Conservation (phyloP, 2,329 filamentous ascomycete genomes). For the Alternaria arborescens region DNA sequence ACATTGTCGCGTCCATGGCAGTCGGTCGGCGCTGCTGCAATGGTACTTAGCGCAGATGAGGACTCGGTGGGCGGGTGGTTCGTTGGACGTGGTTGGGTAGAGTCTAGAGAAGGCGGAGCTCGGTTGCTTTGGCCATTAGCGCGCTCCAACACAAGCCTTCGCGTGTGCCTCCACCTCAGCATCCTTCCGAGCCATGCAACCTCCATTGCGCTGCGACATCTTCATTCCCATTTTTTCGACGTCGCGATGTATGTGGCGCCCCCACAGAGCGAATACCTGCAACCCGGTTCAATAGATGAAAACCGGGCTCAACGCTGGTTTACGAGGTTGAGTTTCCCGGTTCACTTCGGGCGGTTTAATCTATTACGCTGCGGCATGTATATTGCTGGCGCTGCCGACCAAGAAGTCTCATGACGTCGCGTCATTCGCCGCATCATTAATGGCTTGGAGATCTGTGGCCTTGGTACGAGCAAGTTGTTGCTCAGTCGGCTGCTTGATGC, state of each 20-base stretch:
- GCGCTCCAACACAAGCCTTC: neutral
- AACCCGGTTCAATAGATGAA: constrained; percentile 26
- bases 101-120: neutral
- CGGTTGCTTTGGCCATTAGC: constrained; percentile 4
- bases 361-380: constrained; percentile 24
- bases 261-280: constrained; percentile 21
- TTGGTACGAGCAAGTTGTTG: neutral
- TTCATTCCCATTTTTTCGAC: neutral
- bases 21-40: neutral
- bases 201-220: neutral
- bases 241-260: neutral
- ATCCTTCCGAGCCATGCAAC: neutral
- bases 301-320: constrained; percentile 13
- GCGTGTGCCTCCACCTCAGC: neutral
- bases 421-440: neutral
- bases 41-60: constrained; percentile 17
- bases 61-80: neutral
- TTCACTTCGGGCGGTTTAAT: constrained; percentile 22
- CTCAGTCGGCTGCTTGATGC: neutral
- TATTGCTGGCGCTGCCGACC: constrained; percentile 18
- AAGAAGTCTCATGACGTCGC: constrained; percentile 6
- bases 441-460: neutral
- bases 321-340: constrained; percentile 17
- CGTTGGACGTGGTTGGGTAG: constrained; percentile 1
- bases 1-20: neutral